Base-by-base conservation (phyloP, 495 filamentous ascomycete genomes). In the Parathielavia hyrcaniae region DNA sequence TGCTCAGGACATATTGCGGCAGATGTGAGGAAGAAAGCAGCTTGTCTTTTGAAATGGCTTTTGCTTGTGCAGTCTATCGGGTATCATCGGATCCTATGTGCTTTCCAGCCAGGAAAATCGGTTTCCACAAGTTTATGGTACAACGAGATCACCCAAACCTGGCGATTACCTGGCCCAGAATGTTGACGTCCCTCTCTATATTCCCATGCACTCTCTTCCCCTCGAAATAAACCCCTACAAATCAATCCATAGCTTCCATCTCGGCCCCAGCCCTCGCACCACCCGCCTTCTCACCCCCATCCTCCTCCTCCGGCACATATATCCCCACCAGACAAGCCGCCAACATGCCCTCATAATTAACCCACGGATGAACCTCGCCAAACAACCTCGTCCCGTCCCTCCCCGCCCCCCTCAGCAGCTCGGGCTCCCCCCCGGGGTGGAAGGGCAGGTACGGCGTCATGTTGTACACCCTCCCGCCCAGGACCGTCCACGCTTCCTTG, bases 291-390 rank as follows among this genome's bases (percentile, higher is more conserved):
- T 38, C 36, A 38, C 19, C 57, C 63, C 36, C 38, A 36, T n/a
- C 58, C 40, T 90, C 85, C 54, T 81, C 77, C 78, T 97, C 95
- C 5, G 81, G 78, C 40, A 97, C 90, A 69, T 90, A 73, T 34
- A 96, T 83, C 1, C 93, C 93, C 5, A 98, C 79, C 61, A 96
- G 64, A 70, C 92, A 97, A 64, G 86, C 82, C 23, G 83, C 82
- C 53, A 98, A 71, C 82, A 98, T 96, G 5, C 86, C 88, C 75
- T 97, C 95, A 78, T 89, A 95, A 65, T 95, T 98, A 11, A 98
- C 92, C 93, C 95, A 98, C 17, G 92, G 90, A 77, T 98, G 93
- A 22, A 91, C 81, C 75, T 96, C 90, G 60, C 86, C 83, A 70
- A 98, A 97, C 66, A 98, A 63, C 74, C 83, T 84, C 7, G 79